Conservation (phyloP, 345 rosid genomes). For the Streptanthus diversifolius region DNA sequence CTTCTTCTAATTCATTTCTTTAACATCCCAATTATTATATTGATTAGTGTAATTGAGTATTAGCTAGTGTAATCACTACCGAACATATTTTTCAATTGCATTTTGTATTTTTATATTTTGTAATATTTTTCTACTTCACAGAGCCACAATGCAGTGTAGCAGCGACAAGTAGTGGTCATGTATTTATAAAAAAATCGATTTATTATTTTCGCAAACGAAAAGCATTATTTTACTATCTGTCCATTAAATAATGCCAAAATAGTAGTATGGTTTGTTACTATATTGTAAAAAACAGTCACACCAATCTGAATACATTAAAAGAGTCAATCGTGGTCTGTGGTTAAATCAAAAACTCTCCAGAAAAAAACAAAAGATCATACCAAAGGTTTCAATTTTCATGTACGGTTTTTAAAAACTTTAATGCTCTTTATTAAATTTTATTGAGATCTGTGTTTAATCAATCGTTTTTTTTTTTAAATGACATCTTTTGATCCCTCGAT, state of each 20-base stretch:
- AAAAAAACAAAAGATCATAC: not conserved
- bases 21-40: not conserved
- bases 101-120: not conserved
- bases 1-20: not conserved
- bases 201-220: not conserved
- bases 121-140: not conserved
- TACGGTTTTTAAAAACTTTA: not conserved
- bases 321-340: not conserved
- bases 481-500: conserved; percentile 4
- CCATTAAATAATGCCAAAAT: not conserved
- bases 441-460: conserved; percentile 14
- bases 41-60: conserved; percentile 1
- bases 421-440: conserved; percentile 12
- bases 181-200: not conserved
- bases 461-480: not conserved
- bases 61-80: not conserved
- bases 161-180: conserved; percentile 14
- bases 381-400: not conserved
- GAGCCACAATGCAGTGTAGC: not conserved
- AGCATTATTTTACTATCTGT: not conserved
- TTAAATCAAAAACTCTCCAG: not conserved
- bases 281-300: not conserved
- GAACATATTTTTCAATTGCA: not conserved
- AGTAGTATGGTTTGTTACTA: conserved; percentile 1
- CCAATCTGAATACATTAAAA: not conserved